Conservation (phyloP, 1,139 yeast genomes). For the Candida glucosophila region DNA sequence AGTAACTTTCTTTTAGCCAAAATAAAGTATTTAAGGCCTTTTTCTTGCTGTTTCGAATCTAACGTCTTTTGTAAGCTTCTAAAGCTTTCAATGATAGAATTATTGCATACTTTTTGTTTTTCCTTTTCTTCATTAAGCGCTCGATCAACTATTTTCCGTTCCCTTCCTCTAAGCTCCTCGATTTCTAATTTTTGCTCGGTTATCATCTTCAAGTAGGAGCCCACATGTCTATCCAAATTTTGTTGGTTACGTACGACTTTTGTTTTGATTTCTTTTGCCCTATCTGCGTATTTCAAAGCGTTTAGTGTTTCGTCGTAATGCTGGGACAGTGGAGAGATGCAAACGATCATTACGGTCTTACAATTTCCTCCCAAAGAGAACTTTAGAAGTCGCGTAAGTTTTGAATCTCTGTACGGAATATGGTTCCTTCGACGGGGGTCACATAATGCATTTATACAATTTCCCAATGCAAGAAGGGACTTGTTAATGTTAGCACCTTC, state of each 20-base stretch:
- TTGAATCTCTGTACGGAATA: conserved; percentile 86
- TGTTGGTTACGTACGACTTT: conserved; percentile 69
- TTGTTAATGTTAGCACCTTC: conserved; percentile 93
- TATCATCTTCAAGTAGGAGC: conserved; percentile 78
- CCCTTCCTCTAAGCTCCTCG: conserved; percentile 56
- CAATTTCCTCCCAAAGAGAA: conserved; percentile 94
- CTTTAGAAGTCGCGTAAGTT: conserved; percentile 74
- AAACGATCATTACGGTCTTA: conserved; percentile 91
- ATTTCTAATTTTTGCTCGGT: conserved; percentile 77
- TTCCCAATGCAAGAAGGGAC: conserved; percentile 81
- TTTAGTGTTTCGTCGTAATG: conserved; percentile 91
- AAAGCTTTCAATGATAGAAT: conserved; percentile 32
- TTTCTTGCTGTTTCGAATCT: conserved; percentile 33
- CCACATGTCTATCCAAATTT: conserved; percentile 76
- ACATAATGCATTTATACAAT: conserved; percentile 88
- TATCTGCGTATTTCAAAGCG: conserved; percentile 80
- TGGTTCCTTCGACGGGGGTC: conserved; percentile 62
- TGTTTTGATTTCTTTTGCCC: conserved; percentile 87
- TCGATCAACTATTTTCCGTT: conserved; percentile 30
- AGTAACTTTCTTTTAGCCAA: conserved; percentile 53
- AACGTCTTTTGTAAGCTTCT: conserved; percentile 28
- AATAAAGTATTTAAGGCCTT: conserved; percentile 39
- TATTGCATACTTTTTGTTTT: conserved; percentile 25
- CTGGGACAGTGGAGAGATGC: conserved; percentile 75
- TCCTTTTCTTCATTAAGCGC: conserved; percentile 21